Percentiles rank a stretch among this genome's conserved stretches.
Evolutionary conservation across 2,329 filamentous ascomycete genomes (phyloP).

Genomic region (Talaromyces sp.): DNA sequence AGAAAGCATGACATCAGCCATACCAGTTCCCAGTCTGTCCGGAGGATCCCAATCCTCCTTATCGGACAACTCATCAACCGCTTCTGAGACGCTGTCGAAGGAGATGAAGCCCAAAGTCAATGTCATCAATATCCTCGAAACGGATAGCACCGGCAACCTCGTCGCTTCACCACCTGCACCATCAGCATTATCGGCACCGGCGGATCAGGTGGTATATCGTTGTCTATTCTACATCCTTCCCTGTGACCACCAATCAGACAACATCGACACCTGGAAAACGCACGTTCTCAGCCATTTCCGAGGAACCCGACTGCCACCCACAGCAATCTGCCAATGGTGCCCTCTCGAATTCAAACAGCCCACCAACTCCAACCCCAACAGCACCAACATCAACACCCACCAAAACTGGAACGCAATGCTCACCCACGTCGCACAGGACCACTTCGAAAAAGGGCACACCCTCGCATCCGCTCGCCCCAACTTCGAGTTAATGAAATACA

Average conservation of each 20-base stretch:
- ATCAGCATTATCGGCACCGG: neutral
- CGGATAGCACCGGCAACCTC: conserved; percentile 32
- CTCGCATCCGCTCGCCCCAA: conserved; percentile 43
- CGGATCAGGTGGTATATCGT: conserved; percentile 26
- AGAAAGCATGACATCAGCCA: conserved; percentile 18
- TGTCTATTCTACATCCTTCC: conserved; percentile 49
- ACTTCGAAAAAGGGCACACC: conserved; percentile 44
- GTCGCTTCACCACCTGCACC: conserved; percentile 24
- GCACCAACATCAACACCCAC: conserved; percentile 19
- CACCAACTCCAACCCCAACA: conserved; percentile 7
- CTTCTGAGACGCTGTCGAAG: neutral
- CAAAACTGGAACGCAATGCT: conserved; percentile 46
- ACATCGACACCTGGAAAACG: conserved; percentile 41
- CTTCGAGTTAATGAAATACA: conserved; percentile 48
- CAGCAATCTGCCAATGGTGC: conserved; percentile 47
- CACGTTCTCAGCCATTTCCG: conserved; percentile 49
- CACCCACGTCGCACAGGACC: conserved; percentile 41
- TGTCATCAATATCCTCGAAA: conserved; percentile 28
- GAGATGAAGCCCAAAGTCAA: conserved; percentile 31
- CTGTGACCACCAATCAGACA: conserved; percentile 42
- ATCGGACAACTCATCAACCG: conserved; percentile 29
- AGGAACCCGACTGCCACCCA: conserved; percentile 39
- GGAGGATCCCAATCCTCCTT: conserved; percentile 33
- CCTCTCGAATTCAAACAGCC: conserved; percentile 26
- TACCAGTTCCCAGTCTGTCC: conserved; percentile 31